Evolutionary conservation across 2,329 filamentous ascomycete genomes (phyloP).

Genomic region (Cladorrhinum sp.): DNA sequence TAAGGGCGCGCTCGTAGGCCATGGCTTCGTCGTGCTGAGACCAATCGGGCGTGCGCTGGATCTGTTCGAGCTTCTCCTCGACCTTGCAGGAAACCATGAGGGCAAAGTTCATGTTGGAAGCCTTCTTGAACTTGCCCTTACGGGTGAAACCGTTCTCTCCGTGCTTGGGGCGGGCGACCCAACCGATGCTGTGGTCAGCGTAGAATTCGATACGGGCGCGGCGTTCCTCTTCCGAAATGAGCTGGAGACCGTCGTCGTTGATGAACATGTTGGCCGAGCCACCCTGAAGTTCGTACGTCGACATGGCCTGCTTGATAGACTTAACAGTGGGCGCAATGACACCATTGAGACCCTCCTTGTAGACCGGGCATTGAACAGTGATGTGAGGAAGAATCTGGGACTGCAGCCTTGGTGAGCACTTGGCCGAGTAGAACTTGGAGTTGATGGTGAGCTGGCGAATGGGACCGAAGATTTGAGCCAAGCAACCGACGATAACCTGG

Average conservation of each 20-base stretch:
- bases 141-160: slow-evolving; percentile 61
- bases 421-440: slow-evolving; percentile 78
- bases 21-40: slow-evolving; percentile 64
- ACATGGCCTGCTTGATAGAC: slow-evolving; percentile 74
- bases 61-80: slow-evolving; percentile 61
- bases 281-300: slow-evolving; percentile 72
- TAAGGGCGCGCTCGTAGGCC: slow-evolving; percentile 63
- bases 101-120: slow-evolving; percentile 70
- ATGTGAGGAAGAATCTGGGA: slow-evolving; percentile 62
- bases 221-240: slow-evolving; percentile 60
- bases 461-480: slow-evolving; percentile 74
- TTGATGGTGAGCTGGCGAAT: slow-evolving; percentile 70
- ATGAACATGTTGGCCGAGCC: slow-evolving; percentile 76
- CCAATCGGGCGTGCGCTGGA: slow-evolving; percentile 61
- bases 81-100: slow-evolving; percentile 67
- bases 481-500: slow-evolving; percentile 72
- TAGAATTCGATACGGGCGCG: slow-evolving; percentile 65
- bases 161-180: slow-evolving; percentile 64
- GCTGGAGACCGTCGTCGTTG: slow-evolving; percentile 71
- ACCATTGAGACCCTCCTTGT: slow-evolving; percentile 74
- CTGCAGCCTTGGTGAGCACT: slow-evolving; percentile 61
- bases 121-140: slow-evolving; percentile 67
- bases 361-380: slow-evolving; percentile 83
- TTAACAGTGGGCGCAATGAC: slow-evolving; percentile 77
- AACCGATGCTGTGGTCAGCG: slow-evolving; percentile 65